Base-by-base conservation (phyloP, 352 stramenopile genomes). In the Pythium aphanidermatum region DNA sequence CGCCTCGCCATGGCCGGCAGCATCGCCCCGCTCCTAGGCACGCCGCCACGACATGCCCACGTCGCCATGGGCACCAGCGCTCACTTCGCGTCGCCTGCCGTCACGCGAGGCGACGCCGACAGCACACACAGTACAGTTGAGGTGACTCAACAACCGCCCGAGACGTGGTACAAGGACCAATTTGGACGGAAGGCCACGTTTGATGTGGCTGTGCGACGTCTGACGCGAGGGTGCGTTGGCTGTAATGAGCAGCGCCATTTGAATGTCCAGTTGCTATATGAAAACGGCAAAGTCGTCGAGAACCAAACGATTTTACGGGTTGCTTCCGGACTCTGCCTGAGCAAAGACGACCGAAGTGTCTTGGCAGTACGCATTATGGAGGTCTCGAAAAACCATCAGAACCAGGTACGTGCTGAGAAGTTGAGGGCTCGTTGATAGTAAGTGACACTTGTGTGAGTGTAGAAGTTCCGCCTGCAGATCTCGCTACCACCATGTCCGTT, bases 381-480 rank as follows among this genome's bases (percentile, higher is more conserved):
- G 35, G 78, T 90, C 5, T 90, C 78, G 27, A 90, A 90, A 59
- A 90, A 90, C 54, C 74, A 90, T 35, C 63, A 86, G 44, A 90
- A 90, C 60, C 74, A 86, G 74, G 74, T 87, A n/a, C 20, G 46
- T 30, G 4, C 11, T 3, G 12, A 34, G 16, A 29, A 27, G 20
- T 10, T 48, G 17, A 16, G 28, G 24, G 11, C 5, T 38, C 6
- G 7, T 28, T 4, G 11, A 16, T n/a, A n/a, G 41, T 38, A 19
- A 35, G 32, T 23, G 30, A n/a, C 4, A 27, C 37, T 32, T 52
- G 30, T 33, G 24, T 32, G 27, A 47, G 32, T 32, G 19, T 25
- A 87, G 75, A 58, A 68, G 13, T 88, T 86, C 45, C 73, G 73
- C 3, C 33, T 88, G 11, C 63, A 80, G 41, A 68, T 88, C 17